Base-by-base conservation (phyloP, 177 flowering plant genomes). In the Vitis hybrid region DNA sequence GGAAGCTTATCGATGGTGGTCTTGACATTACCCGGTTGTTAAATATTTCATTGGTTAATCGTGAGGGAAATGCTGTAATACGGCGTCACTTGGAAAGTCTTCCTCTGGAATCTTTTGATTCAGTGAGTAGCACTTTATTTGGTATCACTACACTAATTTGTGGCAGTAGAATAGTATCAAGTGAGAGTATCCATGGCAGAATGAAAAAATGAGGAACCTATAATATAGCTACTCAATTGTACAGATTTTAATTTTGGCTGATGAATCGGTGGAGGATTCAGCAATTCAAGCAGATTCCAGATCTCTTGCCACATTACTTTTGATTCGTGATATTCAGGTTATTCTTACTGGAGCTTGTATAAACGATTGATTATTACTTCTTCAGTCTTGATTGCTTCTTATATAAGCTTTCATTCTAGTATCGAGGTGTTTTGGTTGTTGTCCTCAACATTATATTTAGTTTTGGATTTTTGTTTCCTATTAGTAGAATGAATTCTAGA, bases 261-360 rank as follows among this genome's bases (percentile, higher is more conserved):
- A 91, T 81, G 94, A 91, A 77, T 91, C 97, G 12, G 92, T 91
- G 54, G 97, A 91, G 77, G 97, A 91, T 77, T 91, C 97, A 65
- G 97, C 94, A 52, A 80, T 91, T 77, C 93, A 91, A 84, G 94
- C 94, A 80, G 97, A 91, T 80, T 91, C 97, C 50, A 87, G 97
- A 83, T 91, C 97, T 74, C 94, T 91, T 67, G 97, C 97, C 52
- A 89, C 97, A 15, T 79, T 91, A 66, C 73, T 91, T 45, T 76
- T 91, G 71, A 91, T 91, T 66, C 93, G 97, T 72, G 97, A 91
- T 81, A 91, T 91, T 76, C 97, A 91, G 92, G 94, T 89, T 78
- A 59, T 52, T 66, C 15, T 14, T 55, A 7, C 18, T 17, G 26
- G 7, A 9, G 7, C 45, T 21, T 40, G 11, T 55, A 18, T 60